Conservation (phyloP, 2,329 filamentous ascomycete species). For the Epicoccum sorghinum region DNA sequence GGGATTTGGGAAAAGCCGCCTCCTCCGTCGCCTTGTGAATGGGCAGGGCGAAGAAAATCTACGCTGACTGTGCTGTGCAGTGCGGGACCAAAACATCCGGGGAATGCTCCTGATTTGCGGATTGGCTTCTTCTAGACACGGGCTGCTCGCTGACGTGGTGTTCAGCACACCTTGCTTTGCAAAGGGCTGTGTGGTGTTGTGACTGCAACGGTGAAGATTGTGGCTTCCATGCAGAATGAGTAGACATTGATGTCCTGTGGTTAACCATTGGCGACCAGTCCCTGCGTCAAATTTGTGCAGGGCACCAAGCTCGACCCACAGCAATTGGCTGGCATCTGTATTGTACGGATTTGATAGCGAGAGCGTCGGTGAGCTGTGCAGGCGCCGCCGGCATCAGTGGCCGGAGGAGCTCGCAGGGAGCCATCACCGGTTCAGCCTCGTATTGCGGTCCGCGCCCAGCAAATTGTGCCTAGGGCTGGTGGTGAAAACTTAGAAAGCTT, state of each 20-base stretch:
- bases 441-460: neutral
- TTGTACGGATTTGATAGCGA: neutral
- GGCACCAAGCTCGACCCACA: neutral
- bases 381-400: neutral
- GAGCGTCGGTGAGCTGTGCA: neutral
- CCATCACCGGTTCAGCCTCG: constrained; percentile 3
- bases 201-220: neutral
- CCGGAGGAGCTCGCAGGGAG: constrained; percentile 6
- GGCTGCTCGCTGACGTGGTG: constrained; percentile 7
- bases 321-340: neutral
- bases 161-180: neutral
- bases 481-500: constrained; percentile 1
- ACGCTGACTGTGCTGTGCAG: constrained; percentile 11
- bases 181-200: constrained; percentile 2
- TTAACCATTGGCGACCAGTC: neutral
- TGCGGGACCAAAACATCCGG: constrained; percentile 6
- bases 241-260: neutral
- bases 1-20: neutral
- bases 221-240: neutral
- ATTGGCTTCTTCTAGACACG: neutral
- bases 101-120: neutral
- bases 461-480: neutral
- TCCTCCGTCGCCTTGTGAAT: neutral
- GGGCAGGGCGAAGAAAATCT: neutral
- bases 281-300: neutral